A percentile compares a stretch with the other conserved stretches of the same genome.
phyloP scores from a whole-genome alignment of 495 filamentous ascomycete species.

The Cladorrhinum samala region DNA sequence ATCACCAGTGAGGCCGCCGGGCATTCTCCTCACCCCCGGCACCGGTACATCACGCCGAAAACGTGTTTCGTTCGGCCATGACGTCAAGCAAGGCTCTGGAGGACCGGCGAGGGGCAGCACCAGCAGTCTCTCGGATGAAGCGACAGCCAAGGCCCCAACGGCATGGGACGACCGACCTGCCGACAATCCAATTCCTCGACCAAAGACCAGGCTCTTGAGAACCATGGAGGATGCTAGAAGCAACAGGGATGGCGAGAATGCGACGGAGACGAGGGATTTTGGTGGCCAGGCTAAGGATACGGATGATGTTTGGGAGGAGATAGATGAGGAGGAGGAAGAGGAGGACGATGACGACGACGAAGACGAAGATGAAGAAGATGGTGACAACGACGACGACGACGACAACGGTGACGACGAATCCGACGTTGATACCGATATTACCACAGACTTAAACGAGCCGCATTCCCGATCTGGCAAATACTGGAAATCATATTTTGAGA shows the following conservation, averaged over 20 bases:
- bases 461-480: slow-evolving; percentile 81
- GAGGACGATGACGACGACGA: slow-evolving; percentile 13
- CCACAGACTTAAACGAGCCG: slow-evolving; percentile 72
- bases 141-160: slow-evolving; percentile 56
- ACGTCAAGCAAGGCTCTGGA: slow-evolving; percentile 41
- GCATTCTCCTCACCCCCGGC: slow-evolving; percentile 85
- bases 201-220: slow-evolving; percentile 40
- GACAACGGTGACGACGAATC: slow-evolving; percentile 25
- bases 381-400: not conserved
- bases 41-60: slow-evolving; percentile 73
- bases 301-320: slow-evolving; percentile 40
- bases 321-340: slow-evolving; percentile 25
- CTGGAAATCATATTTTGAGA: slow-evolving; percentile 88
- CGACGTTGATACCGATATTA: slow-evolving; percentile 51
- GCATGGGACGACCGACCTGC: slow-evolving; percentile 44
- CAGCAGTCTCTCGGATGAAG: slow-evolving; percentile 46
- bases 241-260: slow-evolving; percentile 18
- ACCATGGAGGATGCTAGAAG: slow-evolving; percentile 35
- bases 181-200: slow-evolving; percentile 21
- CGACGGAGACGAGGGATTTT: slow-evolving; percentile 15
- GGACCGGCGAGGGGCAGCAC: slow-evolving; percentile 32
- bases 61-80: slow-evolving; percentile 77
- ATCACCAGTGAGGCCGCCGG: slow-evolving; percentile 40
- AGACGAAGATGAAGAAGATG: slow-evolving; percentile 25
- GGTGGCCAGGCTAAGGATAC: slow-evolving; percentile 21